These are phyloP conservation scores for Ramalina intermedia DNA, from an alignment of 495 filamentous ascomycete species.

Conservation along the genomic window DNA sequence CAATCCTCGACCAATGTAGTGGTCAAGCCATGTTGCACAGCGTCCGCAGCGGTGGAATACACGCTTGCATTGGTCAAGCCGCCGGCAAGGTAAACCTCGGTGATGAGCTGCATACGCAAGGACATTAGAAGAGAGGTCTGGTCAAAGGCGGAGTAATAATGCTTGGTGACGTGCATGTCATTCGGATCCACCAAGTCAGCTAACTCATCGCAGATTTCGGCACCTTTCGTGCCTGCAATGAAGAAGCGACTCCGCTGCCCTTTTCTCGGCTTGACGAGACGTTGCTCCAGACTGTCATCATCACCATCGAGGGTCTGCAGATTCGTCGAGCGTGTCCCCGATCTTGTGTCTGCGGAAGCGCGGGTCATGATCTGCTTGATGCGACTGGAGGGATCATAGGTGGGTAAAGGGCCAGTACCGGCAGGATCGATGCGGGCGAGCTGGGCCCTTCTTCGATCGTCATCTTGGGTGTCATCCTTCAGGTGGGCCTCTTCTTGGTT, in stretches of 20 bases:
- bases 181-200: slow-evolving; percentile 35
- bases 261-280: slow-evolving; percentile 17
- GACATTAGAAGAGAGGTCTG: slow-evolving; percentile 54
- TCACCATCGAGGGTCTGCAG: slow-evolving; percentile 10
- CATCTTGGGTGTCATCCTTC: slow-evolving; percentile 10
- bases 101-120: slow-evolving; percentile 65
- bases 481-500: slow-evolving; percentile 9
- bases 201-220: slow-evolving; percentile 50
- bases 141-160: slow-evolving; percentile 79
- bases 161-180: slow-evolving; percentile 64
- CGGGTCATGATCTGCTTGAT: slow-evolving; percentile 11
- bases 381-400: slow-evolving; percentile 14
- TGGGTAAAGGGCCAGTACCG: slow-evolving; percentile 1
- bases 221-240: slow-evolving; percentile 43
- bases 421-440: slow-evolving; percentile 3
- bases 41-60: slow-evolving; percentile 85
- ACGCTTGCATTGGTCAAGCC: slow-evolving; percentile 79
- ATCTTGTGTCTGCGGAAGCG: slow-evolving; percentile 10
- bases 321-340: slow-evolving; percentile 13
- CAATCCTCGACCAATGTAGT: slow-evolving; percentile 84
- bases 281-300: slow-evolving; percentile 17
- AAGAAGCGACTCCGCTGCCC: slow-evolving; percentile 41
- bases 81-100: slow-evolving; percentile 84
- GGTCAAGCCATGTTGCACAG: slow-evolving; percentile 69
- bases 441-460: not conserved